These are phyloP conservation scores for Boletus tomentosulus DNA, from an alignment of 768 basidiomycete genomes.

Conservation along the genomic window DNA sequence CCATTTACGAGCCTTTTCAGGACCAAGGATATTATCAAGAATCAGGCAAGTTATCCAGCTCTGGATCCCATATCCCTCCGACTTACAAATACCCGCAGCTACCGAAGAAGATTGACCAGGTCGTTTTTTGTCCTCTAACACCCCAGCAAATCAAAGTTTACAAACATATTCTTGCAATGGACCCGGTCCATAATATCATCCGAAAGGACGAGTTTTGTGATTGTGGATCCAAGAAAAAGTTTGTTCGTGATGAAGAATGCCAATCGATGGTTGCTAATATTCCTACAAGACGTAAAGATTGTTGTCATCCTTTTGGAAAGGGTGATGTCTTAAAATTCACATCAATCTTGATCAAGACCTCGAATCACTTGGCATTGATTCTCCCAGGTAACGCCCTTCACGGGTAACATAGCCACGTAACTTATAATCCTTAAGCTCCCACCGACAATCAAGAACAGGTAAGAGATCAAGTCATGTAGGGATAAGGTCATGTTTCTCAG, in stretches of 20 bases:
- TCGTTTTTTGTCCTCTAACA: conserved; percentile 91
- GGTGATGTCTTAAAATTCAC: conserved; percentile 71
- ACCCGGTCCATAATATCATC: conserved; percentile 67
- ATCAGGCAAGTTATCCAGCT: conserved; percentile 44
- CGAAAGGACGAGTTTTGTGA: conserved; percentile 67
- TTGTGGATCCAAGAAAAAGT: conserved; percentile 64
- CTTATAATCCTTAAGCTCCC: conserved; percentile 43
- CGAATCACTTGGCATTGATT: conserved; percentile 85
- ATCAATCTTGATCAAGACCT: conserved; percentile 78
- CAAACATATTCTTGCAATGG: conserved; percentile 60
- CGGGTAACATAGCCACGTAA: neutral
- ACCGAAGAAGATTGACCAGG: conserved; percentile 83
- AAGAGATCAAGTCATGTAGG: neutral
- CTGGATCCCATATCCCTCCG: neutral
- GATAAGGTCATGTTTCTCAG: neutral
- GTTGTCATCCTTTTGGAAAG: conserved; percentile 44
- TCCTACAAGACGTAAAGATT: conserved; percentile 53
- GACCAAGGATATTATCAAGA: conserved; percentile 72
- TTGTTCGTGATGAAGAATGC: conserved; percentile 15
- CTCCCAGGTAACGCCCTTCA: conserved; percentile 56
- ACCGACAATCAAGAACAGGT: conserved; percentile 70
- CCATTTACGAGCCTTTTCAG: conserved; percentile 28
- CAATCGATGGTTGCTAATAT: neutral
- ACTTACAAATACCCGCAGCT: conserved; percentile 43
- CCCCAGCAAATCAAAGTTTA: conserved; percentile 67